Evolutionary conservation across 495 filamentous ascomycete species (phyloP).

Genomic region (Neurospora sp.): DNA sequence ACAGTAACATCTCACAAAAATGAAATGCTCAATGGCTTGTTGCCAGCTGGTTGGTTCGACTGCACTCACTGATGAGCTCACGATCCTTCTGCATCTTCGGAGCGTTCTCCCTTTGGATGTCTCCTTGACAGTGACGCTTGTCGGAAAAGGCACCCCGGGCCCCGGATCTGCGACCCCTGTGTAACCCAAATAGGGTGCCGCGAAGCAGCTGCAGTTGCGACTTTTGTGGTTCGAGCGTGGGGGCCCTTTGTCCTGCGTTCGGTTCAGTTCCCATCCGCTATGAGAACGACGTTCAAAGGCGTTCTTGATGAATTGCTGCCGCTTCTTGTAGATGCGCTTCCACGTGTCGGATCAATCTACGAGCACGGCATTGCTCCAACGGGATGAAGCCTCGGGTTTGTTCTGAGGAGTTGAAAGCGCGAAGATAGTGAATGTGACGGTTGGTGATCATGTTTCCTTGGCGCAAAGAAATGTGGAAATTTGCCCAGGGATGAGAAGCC

Average conservation of each 20-base stretch:
- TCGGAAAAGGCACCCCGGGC: conserved; percentile 12
- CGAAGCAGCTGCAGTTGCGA: not conserved
- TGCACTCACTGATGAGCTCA: not conserved
- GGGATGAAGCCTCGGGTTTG: not conserved
- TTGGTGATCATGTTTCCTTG: conserved; percentile 13
- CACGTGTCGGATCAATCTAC: not conserved
- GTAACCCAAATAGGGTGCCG: not conserved
- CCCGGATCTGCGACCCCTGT: conserved; percentile 8
- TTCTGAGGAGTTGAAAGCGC: not conserved
- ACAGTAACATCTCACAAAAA: not conserved
- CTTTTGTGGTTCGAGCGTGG: not conserved
- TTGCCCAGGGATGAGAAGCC: not conserved
- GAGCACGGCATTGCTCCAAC: not conserved
- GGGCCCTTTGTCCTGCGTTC: not conserved
- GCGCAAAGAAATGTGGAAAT: conserved; percentile 4
- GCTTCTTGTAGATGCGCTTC: not conserved
- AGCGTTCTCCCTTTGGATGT: not conserved
- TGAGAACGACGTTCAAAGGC: not conserved
- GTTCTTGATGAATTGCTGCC: not conserved
- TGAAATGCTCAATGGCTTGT: not conserved
- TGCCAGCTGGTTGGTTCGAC: not conserved
- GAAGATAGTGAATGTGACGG: not conserved
- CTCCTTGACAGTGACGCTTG: not conserved
- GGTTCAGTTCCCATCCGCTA: not conserved
- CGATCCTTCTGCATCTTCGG: not conserved